Base-by-base conservation (phyloP, 176 grass and related monocot genomes). In the Zea luxurians region DNA sequence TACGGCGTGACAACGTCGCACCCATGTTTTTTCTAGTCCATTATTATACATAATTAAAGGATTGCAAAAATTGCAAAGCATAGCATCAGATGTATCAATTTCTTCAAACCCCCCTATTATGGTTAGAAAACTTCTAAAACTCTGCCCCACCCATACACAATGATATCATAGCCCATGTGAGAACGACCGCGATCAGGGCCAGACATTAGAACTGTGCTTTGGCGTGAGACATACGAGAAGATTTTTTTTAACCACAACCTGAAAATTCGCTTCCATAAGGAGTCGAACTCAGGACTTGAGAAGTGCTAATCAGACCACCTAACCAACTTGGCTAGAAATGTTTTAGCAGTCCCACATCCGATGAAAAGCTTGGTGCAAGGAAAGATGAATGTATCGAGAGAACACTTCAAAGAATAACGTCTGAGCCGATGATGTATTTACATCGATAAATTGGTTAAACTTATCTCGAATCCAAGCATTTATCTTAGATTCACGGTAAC, bases 331-430 rank as follows among this genome's bases (percentile, higher is more conserved):
- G n/a, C 27, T 27, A 27, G 0, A n/a, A 59, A 69, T 1, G 68
- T 20, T 43, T 43, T 16, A 63, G 41, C 45, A 53, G 18, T 38
- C 47, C 6, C 8, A 54, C 13, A 79, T 8, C 41, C 18, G 7
- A 73, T 21, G 66, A 69, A 78, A 34, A 45, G n/a, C 17, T 72
- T 73, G 7, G 42, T 72, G 47, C n/a, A 49, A 66, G 78, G 47
- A 40, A 67, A 65, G 1, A 60, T 59, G 9, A 59, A 61, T 4
- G 27, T 17, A 83, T 52, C 20, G 43, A 44, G 3, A 20, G 36
- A 75, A 79, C 6, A 74, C 5, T 17, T 44, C 1, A 73, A 63
- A 71, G 60, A 44, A 55, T 13, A 74, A 18, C 62, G 46, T 35
- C 43, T 48, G 43, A 63, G 1, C 21, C 58, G 12, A 68, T 8